Base-by-base conservation (phyloP, 2,329 filamentous ascomycete genomes). In the Diaporthe ampelina region DNA sequence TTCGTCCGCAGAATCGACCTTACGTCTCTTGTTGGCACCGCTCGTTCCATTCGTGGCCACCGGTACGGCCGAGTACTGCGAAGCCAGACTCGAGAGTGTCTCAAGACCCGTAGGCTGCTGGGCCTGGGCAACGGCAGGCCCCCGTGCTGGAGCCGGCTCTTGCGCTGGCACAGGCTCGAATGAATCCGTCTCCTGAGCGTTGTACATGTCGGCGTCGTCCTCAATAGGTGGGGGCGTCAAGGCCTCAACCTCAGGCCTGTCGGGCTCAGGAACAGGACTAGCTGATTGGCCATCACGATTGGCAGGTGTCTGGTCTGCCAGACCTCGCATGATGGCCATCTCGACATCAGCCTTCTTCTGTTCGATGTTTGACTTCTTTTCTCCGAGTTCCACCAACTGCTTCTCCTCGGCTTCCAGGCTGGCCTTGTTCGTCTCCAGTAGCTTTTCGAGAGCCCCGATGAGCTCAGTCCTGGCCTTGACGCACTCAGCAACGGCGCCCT, bases 321-420 rank as follows among this genome's bases (percentile, higher is more conserved):
- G 88, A 11, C 94, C 94, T 69, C 93, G 91, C 89, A 99, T 95
- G 78, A 99, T 98, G 65, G 91, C 93, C 77, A 96, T 91, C 83
- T 99, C 97, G 10, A 99, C 95, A 63, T 97, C 93, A 70, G 92
- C 91, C 83, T 97, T 97, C 84, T 94, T 95, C 24, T 88, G 86
- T 78, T 98, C 95, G 21, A 95, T 94, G 73, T 92, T 91, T 3
- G 86, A 84, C 78, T 93, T 94, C 73, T 93, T 91, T n/a, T 86
- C 87, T 4, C 87, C 84, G 26, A 98, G 84, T 21, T 93, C 89
- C 9, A 87, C 81, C n/a, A 91, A 86, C 48, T 93, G 88, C 6
- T 87, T 84, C 79, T 95, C 91, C 74, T 99, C 96, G 21, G 88
- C 88, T 1, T 89, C 87, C 5, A 98, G 85, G 48, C 92, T 92